Base-by-base conservation (phyloP, 345 rosid species). In the Citrus hindsii region DNA sequence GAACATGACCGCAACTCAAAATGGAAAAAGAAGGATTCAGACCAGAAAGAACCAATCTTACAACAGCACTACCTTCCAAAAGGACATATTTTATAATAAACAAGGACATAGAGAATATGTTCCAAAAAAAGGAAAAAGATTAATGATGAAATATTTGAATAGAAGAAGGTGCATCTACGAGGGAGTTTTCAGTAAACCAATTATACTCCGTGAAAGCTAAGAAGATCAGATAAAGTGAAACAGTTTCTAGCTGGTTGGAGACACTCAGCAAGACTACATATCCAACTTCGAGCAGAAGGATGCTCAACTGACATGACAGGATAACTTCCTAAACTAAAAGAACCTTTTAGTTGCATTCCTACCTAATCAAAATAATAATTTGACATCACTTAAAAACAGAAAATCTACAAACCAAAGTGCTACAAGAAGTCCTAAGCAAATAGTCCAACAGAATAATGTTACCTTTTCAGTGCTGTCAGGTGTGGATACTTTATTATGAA, bases 391-490 rank as follows among this genome's bases (percentile, higher is more conserved):
- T 55, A 55, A 25, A 24, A 68, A 67, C 40, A 4, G n/a, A 67
- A 67, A 67, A 38, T 18, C 55, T 67, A 32, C 21, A 67, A 69
- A 56, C 9, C 37, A 76, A 24, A 67, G 55, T 72, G 25, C 37
- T 1, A 58, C 25, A 58, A 10, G 21, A 71, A 61, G 30, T 59
- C 53, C 78, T 51, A 28, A 37, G 42, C 73, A 76, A 67, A 62
- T 22, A 22, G 64, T 59, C 55, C 51, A 70, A 68, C 8, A 22
- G 1, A 12, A 78, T 25, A 67, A 64, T 35, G 30, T 74, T 86
- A 82, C 93, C 96, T 85, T 80, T 74, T 71, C 88, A 60, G 24
- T 24, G 63, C 48, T 67, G 79, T 73, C 81, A 48, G 75, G 65
- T 38, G 75, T 30, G 37, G 83, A 64, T 66, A 75, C 79, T 80